Conservation (phyloP, 208 protist species). For the Trypanosoma caninum region DNA sequence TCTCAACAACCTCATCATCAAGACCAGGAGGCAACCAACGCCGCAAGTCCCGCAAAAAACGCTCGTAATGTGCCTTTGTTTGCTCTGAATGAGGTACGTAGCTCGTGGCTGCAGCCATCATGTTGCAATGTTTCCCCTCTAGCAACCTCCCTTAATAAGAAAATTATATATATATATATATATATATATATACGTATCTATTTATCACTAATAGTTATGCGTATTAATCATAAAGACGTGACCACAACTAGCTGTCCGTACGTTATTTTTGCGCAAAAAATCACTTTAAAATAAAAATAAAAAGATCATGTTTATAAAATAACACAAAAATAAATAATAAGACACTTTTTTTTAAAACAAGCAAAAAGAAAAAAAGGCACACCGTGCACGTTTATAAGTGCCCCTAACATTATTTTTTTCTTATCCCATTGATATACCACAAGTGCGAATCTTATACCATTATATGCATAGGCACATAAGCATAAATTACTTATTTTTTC, state of each 20-base stretch:
- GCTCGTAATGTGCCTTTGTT: conserved; percentile 77
- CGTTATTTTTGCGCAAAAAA: too few species aligned
- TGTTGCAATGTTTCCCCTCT: not conserved
- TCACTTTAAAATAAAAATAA: too few species aligned
- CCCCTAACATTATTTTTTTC: not conserved
- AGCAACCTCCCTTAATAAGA: not conserved
- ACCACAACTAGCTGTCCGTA: too few species aligned
- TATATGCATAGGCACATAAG: not conserved
- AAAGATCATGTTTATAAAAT: too few species aligned
- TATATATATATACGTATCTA: not conserved
- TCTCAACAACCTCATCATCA: conserved; percentile 67
- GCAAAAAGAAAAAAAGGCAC: too few species aligned
- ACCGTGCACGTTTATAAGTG: not conserved
- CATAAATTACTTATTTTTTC: not conserved
- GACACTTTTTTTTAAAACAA: too few species aligned
- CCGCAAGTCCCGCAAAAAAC: conserved; percentile 68
- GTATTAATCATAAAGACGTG: too few species aligned
- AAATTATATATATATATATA: not conserved
- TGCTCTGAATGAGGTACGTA: conserved; percentile 77
- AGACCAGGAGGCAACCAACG: conserved; percentile 76
- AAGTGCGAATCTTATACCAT: conserved; percentile 12
- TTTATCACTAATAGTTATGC: too few species aligned
- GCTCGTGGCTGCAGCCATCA: conserved; percentile 22
- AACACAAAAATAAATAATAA: too few species aligned
- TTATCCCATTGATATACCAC: not conserved